Evolutionary conservation across 371 early-diverging fungal genomes (phyloP), one percentile per base, ranked within the genome.

Genomic region (Actinomortierella wolfii): DNA sequence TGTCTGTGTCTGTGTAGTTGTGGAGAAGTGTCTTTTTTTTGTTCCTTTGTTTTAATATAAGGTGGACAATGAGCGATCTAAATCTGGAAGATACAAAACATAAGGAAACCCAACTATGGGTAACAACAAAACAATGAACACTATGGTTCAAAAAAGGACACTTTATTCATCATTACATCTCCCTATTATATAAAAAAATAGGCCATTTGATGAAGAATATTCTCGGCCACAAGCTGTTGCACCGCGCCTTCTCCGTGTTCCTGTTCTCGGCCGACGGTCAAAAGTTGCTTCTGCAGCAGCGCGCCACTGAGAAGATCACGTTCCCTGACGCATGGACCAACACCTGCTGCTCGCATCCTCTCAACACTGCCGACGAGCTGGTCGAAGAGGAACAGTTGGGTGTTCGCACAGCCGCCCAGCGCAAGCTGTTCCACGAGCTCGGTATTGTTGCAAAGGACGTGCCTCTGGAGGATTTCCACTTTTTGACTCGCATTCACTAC

Each of bases 301-400:
- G 98, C 25, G 92, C 98, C 2, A 76, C 79, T 15, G 97, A 96
- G 70, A 98, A 98, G 81, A 97, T 97, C 78, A 98, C 98, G 4
- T 98, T 98, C 77, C 98, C 98, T 14, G 91, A 91, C 48, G 88
- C 88, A 85, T 97, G 86, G 83, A 97, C 98, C 55, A 98, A 98
- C 81, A 97, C 98, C 9, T 97, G 97, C 82, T 98, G 98, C 81
- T 94, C 94, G 43, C 98, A 98, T 71, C 98, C 98, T 17, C 85
- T 97, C 57, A 87, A 89, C 75, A 83, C 79, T 13, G 76, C 85
- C n/a, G 84, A 83, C 15, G 98, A 97, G 79, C 68, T 95, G 43
- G 87, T 89, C 25, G 94, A 93, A 67, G 77, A 80, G 56, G 85
- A 88, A 17, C 94, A 95, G 76, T 74, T 86, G 24, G 93, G 92